These are phyloP conservation scores for Erythrophleum fordii DNA, from an alignment of 306 rosid genomes.

Conservation along the genomic window DNA sequence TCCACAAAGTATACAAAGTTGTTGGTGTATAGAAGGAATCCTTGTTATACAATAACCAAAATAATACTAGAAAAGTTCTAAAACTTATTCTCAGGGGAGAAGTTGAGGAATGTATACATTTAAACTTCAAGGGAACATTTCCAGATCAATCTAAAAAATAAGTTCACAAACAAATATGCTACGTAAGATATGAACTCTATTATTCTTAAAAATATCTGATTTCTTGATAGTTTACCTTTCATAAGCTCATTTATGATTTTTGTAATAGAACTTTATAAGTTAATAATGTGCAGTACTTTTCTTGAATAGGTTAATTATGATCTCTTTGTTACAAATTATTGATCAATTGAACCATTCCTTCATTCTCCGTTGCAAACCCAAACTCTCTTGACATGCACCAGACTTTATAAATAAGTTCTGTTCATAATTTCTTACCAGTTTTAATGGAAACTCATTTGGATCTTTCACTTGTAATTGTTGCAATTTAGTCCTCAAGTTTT, in stretches of 20 bases:
- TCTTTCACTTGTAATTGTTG: slow-evolving; percentile 8
- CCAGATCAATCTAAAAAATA: no score
- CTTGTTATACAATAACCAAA: no score
- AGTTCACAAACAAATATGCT: no score
- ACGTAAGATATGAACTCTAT: no score
- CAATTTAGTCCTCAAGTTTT: not conserved
- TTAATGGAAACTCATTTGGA: slow-evolving; percentile 10
- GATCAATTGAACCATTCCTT: slow-evolving; percentile 14
- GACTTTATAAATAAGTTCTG: slow-evolving; percentile 20
- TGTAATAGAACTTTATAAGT: not conserved
- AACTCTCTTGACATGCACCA: not conserved
- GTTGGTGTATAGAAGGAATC: no score
- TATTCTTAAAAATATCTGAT: no score
- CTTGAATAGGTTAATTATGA: slow-evolving; percentile 2
- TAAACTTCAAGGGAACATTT: no score
- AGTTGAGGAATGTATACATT: no score
- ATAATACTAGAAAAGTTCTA: no score
- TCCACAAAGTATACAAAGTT: no score
- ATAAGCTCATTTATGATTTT: not conserved
- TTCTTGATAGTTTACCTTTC: not conserved
- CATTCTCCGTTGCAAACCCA: not conserved
- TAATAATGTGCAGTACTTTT: not conserved
- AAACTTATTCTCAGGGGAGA: no score
- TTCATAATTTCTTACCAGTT: not conserved
- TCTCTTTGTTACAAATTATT: not conserved